Conservation (phyloP, 2,329 filamentous ascomycete genomes). For the Huntiella bhutanensis region DNA sequence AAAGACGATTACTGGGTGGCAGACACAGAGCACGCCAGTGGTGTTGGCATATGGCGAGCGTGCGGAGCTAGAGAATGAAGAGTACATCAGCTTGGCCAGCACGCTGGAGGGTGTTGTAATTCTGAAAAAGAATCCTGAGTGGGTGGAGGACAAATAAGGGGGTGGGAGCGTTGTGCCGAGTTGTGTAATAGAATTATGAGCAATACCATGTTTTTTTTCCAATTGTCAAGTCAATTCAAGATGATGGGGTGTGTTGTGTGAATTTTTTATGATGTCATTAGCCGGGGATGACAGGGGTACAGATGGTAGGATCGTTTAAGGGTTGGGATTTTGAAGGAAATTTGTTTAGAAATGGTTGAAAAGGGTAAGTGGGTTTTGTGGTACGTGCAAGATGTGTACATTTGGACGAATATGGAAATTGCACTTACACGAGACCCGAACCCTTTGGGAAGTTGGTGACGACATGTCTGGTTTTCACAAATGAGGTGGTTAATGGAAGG, state of each 20-base stretch:
- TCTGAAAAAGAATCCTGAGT: slow-evolving; percentile 45
- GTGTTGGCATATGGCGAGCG: slow-evolving; percentile 86
- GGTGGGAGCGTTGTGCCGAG: neutral
- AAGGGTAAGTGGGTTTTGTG: no score
- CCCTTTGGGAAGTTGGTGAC: slow-evolving; percentile 6
- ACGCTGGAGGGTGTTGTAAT: slow-evolving; percentile 91
- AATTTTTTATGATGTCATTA: no score
- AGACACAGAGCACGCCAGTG: slow-evolving; percentile 97
- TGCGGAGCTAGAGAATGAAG: slow-evolving; percentile 90
- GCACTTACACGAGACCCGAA: slow-evolving; percentile 10
- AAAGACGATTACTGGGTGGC: slow-evolving; percentile 98
- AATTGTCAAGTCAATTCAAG: neutral
- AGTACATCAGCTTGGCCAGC: slow-evolving; percentile 83
- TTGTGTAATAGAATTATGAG: slow-evolving; percentile 3
- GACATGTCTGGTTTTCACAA: neutral
- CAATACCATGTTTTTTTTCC: slow-evolving; percentile 7
- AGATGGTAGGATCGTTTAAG: no score
- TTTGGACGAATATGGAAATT: no score
- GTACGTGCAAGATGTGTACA: no score
- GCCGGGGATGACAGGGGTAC: no score
- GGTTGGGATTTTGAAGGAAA: no score
- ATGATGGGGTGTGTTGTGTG: no score
- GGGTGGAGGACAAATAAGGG: slow-evolving; percentile 9
- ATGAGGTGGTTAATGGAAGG: neutral
- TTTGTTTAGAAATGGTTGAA: no score